Percentiles rank a stretch among this genome's conserved stretches.
Conservation (phyloP, 1,284 basidiomycete species). For the Kwoniella shivajii region DNA sequence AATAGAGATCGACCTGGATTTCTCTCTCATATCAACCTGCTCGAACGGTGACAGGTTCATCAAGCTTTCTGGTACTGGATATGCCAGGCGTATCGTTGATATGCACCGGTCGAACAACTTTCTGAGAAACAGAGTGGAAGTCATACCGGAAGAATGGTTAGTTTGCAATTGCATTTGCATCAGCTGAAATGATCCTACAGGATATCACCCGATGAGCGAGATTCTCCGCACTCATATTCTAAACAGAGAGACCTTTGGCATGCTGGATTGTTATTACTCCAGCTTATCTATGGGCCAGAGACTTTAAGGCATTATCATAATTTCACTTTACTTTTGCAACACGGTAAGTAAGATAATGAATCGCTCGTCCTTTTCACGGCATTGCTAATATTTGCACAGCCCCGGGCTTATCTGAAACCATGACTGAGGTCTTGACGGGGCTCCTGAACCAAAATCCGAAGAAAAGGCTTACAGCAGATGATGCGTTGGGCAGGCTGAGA, state of each 20-base stretch:
- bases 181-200: constrained; percentile 16
- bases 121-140: constrained; percentile 34
- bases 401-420: constrained; percentile 30
- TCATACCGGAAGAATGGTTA: constrained; percentile 47
- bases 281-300: constrained; percentile 47
- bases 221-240: constrained; percentile 48
- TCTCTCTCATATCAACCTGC: constrained; percentile 34
- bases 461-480: constrained; percentile 48
- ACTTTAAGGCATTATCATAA: constrained; percentile 41
- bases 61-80: constrained; percentile 50
- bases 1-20: constrained; percentile 45
- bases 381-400: constrained; percentile 16
- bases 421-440: constrained; percentile 39
- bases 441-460: constrained; percentile 44
- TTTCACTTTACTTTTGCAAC: constrained; percentile 40
- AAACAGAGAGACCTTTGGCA: constrained; percentile 54
- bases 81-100: constrained; percentile 48
- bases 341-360: constrained; percentile 40
- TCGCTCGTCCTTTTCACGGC: neutral
- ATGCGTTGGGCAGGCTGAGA: constrained; percentile 39
- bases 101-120: constrained; percentile 54
- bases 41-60: constrained; percentile 28
- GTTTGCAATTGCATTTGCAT: constrained; percentile 3
- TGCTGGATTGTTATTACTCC: constrained; percentile 45
- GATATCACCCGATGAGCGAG: constrained; percentile 52